These are phyloP conservation scores for Citrus unshiu DNA, from an alignment of 345 rosid species.

Conservation along the genomic window DNA sequence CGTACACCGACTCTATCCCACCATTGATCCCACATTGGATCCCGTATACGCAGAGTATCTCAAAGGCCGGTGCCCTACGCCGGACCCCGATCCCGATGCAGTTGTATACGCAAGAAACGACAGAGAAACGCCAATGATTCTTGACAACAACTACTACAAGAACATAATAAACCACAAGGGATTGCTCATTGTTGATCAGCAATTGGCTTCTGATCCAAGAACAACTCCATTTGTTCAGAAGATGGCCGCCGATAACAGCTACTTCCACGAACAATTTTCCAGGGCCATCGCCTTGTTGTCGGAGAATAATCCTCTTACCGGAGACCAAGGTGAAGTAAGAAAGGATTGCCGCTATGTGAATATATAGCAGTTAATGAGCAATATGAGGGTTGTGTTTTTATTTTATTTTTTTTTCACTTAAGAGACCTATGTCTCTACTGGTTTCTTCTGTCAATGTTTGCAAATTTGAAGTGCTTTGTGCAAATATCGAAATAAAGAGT, in stretches of 20 bases:
- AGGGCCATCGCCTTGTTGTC: conserved; percentile 54
- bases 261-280: conserved; percentile 67
- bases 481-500: no score
- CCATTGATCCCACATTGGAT: conserved; percentile 63
- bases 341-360: conserved; percentile 67
- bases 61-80: conserved; percentile 57
- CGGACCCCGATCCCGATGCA: conserved; percentile 44
- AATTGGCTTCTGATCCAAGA: conserved; percentile 56
- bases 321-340: conserved; percentile 68
- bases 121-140: conserved; percentile 72
- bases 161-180: conserved; percentile 63
- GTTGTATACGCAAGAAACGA: conserved; percentile 72
- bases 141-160: conserved; percentile 77
- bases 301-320: conserved; percentile 70
- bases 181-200: conserved; percentile 56
- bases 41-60: conserved; percentile 62
- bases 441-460: no score
- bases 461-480: no score
- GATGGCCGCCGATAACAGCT: conserved; percentile 71
- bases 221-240: conserved; percentile 55
- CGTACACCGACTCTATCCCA: conserved; percentile 70
- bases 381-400: no score
- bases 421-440: no score
- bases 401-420: no score
- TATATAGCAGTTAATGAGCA: no score